These are phyloP conservation scores for Aspergillus novofumigatus DNA, from an alignment of 2,329 filamentous ascomycete species.

Conservation along the genomic window DNA sequence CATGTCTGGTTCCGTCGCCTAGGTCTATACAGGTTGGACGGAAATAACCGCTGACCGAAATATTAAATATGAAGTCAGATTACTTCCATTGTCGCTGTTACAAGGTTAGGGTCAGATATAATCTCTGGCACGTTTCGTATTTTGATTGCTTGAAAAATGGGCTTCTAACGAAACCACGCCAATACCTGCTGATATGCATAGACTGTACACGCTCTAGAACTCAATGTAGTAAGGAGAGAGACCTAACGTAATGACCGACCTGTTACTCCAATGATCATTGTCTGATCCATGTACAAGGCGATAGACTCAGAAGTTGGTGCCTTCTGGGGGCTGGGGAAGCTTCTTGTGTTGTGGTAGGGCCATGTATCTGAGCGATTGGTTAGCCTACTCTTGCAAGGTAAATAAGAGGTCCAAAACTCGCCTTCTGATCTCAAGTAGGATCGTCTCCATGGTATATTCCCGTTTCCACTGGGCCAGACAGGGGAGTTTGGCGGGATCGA, in stretches of 20 bases:
- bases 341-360: conserved; percentile 89
- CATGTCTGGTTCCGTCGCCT: neutral
- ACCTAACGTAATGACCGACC: conserved; percentile 23
- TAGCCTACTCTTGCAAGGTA: conserved; percentile 22
- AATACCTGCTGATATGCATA: conserved; percentile 35
- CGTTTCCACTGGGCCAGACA: conserved; percentile 88
- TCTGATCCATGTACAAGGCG: conserved; percentile 18
- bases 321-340: conserved; percentile 87
- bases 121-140: neutral
- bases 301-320: conserved; percentile 54
- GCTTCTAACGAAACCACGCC: conserved; percentile 25
- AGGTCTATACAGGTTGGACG: too few relatives aligned
- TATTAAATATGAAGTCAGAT: neutral
- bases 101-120: neutral
- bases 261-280: conserved; percentile 27
- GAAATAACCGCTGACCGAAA: neutral
- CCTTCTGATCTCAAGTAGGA: conserved; percentile 81
- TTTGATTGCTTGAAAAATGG: conserved; percentile 8
- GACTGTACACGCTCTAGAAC: conserved; percentile 35
- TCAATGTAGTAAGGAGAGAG: conserved; percentile 17
- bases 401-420: conserved; percentile 33
- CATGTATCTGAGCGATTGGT: conserved; percentile 70
- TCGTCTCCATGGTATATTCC: conserved; percentile 91
- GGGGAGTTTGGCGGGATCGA: conserved; percentile 77
- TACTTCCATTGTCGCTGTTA: neutral